Evolutionary conservation across 2,329 filamentous ascomycete genomes (phyloP).

Genomic region (Aspergillus ruber): DNA sequence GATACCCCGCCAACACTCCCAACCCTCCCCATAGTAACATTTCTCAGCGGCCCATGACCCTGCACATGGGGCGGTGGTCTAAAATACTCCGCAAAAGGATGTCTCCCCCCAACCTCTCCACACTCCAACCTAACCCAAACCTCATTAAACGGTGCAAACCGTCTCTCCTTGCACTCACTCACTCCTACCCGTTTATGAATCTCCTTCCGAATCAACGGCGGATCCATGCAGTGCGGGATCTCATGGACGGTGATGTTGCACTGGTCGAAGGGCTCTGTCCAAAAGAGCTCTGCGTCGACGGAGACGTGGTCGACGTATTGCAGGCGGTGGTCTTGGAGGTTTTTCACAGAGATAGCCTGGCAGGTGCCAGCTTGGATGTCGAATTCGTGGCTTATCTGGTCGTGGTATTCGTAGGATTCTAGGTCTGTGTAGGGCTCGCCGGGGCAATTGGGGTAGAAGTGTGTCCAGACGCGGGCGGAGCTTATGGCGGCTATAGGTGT

Average conservation of each 20-base stretch:
- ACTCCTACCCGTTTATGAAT: slow-evolving; percentile 15
- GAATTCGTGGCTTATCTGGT: slow-evolving; percentile 15
- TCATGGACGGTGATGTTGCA: slow-evolving; percentile 31
- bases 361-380: slow-evolving; percentile 18
- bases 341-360: slow-evolving; percentile 19
- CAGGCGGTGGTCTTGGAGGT: slow-evolving; percentile 10
- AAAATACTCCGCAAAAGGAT: slow-evolving; percentile 1
- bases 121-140: slow-evolving; percentile 29
- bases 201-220: slow-evolving; percentile 19
- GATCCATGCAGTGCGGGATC: slow-evolving; percentile 24
- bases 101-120: slow-evolving; percentile 6
- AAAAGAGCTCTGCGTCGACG: slow-evolving; percentile 19
- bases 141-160: slow-evolving; percentile 19
- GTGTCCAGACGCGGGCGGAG: slow-evolving; percentile 23
- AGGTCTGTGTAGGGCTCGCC: slow-evolving; percentile 13
- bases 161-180: slow-evolving; percentile 19
- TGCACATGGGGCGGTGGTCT: background rate
- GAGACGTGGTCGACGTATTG: slow-evolving; percentile 20
- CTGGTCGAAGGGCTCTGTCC: slow-evolving; percentile 9
- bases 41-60: background rate
- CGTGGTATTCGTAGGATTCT: slow-evolving; percentile 18
- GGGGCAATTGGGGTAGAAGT: slow-evolving; percentile 25
- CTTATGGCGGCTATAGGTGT: slow-evolving; percentile 14
- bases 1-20: background rate
- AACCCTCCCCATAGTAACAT: background rate